Evolutionary conservation across 192 early-diverging fungal genomes (phyloP).

Genomic region (Borealophlyctis nickersoniae): DNA sequence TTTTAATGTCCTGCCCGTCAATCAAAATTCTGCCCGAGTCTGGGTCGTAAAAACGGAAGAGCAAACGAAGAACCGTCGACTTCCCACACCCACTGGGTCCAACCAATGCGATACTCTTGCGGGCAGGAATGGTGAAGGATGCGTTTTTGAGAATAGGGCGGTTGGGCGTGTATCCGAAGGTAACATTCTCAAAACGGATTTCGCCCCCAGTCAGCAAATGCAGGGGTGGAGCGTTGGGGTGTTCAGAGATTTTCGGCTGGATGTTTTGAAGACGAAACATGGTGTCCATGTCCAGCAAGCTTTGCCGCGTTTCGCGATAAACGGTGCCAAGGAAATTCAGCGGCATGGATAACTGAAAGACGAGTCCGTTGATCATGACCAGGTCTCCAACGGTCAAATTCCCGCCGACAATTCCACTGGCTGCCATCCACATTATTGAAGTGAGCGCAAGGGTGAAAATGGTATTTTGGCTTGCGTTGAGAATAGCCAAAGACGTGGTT

Average conservation of each 20-base stretch:
- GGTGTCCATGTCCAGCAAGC: conserved; percentile 94
- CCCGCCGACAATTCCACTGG: conserved; percentile 75
- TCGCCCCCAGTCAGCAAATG: conserved; percentile 50
- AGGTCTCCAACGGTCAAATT: conserved; percentile 93
- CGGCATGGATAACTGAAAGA: conserved; percentile 96
- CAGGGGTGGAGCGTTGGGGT: conserved; percentile 33
- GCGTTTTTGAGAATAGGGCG: conserved; percentile 58
- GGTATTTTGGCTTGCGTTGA: conserved; percentile 94
- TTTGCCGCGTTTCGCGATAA: conserved; percentile 94
- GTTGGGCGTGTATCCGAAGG: conserved; percentile 82
- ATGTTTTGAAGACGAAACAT: conserved; percentile 84
- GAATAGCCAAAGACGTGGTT: conserved; percentile 77
- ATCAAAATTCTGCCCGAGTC: conserved; percentile 73
- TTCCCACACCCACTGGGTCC: conserved; percentile 93
- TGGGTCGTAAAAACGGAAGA: conserved; percentile 96
- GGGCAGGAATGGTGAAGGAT: conserved; percentile 79
- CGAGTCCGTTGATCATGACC: conserved; percentile 97
- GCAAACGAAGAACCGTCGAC: conserved; percentile 62
- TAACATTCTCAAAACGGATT: conserved; percentile 83
- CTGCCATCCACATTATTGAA: conserved; percentile 93
- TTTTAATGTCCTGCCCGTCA: conserved; percentile 78
- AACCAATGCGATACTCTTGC: conserved; percentile 86
- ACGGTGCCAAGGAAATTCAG: conserved; percentile 97
- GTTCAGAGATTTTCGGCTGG: conserved; percentile 38
- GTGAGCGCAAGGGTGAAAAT: conserved; percentile 94